Percentiles rank a stretch among this genome's conserved stretches.
Conservation (phyloP, 1,284 basidiomycete species). For the Exobasidium cylindrosporum region DNA sequence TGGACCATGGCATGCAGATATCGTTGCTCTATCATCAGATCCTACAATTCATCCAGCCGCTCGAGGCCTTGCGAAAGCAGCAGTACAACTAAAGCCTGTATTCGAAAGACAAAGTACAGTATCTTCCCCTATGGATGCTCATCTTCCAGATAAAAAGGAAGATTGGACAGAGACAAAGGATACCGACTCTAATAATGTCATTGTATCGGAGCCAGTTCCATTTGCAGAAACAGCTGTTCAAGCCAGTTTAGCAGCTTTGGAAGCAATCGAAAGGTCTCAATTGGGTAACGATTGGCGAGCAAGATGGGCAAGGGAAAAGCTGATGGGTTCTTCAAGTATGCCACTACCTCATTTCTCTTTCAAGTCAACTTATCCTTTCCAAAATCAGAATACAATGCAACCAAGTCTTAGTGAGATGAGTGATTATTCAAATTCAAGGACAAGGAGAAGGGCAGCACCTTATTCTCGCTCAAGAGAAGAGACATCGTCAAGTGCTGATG, state of each 20-base stretch:
- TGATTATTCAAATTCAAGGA: not conserved
- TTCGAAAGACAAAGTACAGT: not conserved
- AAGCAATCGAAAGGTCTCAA: constrained; percentile 1
- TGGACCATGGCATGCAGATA: constrained; percentile 7
- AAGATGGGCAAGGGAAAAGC: constrained; percentile 10
- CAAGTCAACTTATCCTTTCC: not conserved
- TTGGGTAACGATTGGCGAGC: constrained; percentile 1
- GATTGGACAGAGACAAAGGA: not conserved
- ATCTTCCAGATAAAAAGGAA: not conserved
- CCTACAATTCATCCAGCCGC: not conserved
- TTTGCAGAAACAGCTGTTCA: constrained; percentile 12
- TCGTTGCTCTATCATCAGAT: not conserved
- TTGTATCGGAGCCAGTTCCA: constrained; percentile 9
- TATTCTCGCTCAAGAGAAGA: constrained; percentile 3
- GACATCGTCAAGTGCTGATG: not conserved
- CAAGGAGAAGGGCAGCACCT: constrained; percentile 3
- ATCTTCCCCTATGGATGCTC: not conserved
- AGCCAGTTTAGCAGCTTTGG: constrained; percentile 10
- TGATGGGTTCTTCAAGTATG: not conserved
- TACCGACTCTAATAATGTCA: too few species aligned
- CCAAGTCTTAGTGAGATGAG: constrained; percentile 1
- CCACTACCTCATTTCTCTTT: too few species aligned
- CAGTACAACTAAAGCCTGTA: not conserved
- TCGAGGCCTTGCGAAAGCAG: not conserved
- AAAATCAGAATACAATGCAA: not conserved